These are phyloP conservation scores for Tuber borchii DNA, from an alignment of 495 filamentous ascomycete genomes.

Conservation along the genomic window DNA sequence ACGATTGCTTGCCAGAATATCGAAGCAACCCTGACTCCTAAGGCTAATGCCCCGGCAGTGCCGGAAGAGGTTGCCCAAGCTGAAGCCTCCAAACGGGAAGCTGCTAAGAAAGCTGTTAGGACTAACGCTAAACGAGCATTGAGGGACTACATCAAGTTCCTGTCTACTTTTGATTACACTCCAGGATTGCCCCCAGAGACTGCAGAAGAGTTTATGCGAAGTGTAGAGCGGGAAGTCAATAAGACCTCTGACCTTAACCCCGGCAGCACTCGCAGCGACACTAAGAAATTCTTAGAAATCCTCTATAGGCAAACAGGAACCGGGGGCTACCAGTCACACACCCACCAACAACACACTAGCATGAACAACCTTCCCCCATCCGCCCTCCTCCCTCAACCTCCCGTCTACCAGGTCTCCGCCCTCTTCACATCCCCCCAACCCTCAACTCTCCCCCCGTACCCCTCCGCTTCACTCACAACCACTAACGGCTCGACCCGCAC, in stretches of 20 bases:
- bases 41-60: conserved; percentile 8
- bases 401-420: conserved; percentile 49
- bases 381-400: conserved; percentile 35
- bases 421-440: conserved; percentile 55
- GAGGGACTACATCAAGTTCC: conserved; percentile 61
- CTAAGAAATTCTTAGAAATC: conserved; percentile 39
- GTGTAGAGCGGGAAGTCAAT: conserved; percentile 49
- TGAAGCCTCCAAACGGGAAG: conserved; percentile 48
- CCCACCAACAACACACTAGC: conserved; percentile 22
- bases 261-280: conserved; percentile 35
- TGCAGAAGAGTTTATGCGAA: conserved; percentile 60
- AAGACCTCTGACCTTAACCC: conserved; percentile 6
- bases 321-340: background rate
- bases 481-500: conserved; percentile 16
- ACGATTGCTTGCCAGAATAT: conserved; percentile 62
- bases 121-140: conserved; percentile 66
- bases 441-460: conserved; percentile 54
- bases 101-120: conserved; percentile 60
- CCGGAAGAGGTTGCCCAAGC: conserved; percentile 41
- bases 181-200: conserved; percentile 59
- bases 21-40: conserved; percentile 47
- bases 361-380: background rate
- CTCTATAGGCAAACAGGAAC: conserved; percentile 31
- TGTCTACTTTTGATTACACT: conserved; percentile 69
- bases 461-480: conserved; percentile 45